phyloP scores from a whole-genome alignment of 805 yeast genomes.

The Candida insectorum region DNA sequence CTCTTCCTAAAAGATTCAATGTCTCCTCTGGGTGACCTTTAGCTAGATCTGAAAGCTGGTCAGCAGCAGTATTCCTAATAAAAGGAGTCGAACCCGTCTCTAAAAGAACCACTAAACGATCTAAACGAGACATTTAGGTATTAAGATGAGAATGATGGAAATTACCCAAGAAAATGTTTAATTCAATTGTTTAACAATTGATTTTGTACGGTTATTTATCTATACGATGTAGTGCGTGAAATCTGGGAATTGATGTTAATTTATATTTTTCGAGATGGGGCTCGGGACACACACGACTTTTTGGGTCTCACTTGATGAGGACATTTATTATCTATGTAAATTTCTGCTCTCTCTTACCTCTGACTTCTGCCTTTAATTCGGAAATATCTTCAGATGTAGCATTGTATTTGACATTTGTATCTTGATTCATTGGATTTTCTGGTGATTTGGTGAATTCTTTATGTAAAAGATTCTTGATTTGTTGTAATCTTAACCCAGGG shows the following conservation, averaged over 20 bases:
- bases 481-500: constrained; percentile 79
- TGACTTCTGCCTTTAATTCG: constrained; percentile 46
- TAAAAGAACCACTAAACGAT: constrained; percentile 55
- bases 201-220: no score
- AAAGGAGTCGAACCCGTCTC: constrained; percentile 95
- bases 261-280: no score
- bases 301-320: no score
- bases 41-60: constrained; percentile 91
- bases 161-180: no score
- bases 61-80: constrained; percentile 95
- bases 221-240: background rate
- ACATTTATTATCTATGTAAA: constrained; percentile 17
- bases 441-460: constrained; percentile 81
- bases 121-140: constrained; percentile 51
- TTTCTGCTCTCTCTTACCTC: constrained; percentile 45
- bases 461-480: constrained; percentile 65
- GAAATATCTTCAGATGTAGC: constrained; percentile 54
- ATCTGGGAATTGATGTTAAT: background rate
- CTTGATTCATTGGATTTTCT: constrained; percentile 84
- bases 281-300: no score
- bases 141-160: constrained; percentile 1
- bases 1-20: constrained; percentile 76
- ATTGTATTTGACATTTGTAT: constrained; percentile 58
- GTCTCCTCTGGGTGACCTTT: constrained; percentile 93
- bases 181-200: no score